Evolutionary conservation across 164 flowering plant genomes (phyloP).

Genomic region (Echeveria elegans): DNA sequence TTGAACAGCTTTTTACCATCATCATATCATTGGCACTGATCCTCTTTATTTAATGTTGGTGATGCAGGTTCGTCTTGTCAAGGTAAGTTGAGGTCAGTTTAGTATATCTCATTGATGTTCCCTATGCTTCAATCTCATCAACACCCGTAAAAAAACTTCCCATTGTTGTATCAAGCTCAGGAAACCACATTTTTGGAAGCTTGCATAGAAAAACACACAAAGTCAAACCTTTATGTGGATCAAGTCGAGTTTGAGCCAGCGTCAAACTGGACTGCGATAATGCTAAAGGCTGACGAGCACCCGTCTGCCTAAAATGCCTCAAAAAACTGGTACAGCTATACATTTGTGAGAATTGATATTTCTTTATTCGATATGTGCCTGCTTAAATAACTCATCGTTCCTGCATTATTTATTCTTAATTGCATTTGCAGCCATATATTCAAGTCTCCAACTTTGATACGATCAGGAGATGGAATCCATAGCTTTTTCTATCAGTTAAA

Average conservation of each 20-base stretch:
- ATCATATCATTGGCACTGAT: not conserved
- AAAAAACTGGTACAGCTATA: conserved; percentile 30
- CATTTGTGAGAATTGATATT: not conserved
- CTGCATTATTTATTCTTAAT: not conserved
- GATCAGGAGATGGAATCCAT: conserved; percentile 85
- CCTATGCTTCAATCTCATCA: not conserved
- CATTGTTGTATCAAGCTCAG: conserved; percentile 27
- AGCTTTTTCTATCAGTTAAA: conserved; percentile 81
- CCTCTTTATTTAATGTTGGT: conserved; percentile 8
- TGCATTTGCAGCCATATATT: conserved; percentile 46
- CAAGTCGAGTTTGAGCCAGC: conserved; percentile 98
- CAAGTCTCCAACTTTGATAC: conserved; percentile 68
- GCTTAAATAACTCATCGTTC: too few species aligned
- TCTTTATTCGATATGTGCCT: conserved; percentile 2
- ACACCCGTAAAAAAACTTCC: not conserved
- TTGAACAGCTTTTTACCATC: not conserved
- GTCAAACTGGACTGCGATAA: conserved; percentile 55
- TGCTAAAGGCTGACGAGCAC: conserved; percentile 56
- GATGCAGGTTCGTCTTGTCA: conserved; percentile 88
- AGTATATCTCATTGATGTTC: conserved; percentile 18
- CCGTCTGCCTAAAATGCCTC: conserved; percentile 20
- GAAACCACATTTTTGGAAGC: conserved; percentile 87
- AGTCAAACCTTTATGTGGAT: conserved; percentile 86
- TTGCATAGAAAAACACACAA: conserved; percentile 94
- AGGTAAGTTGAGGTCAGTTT: conserved; percentile 55